Evolutionary conservation across 495 filamentous ascomycete species (phyloP), one percentile per base, ranked within the genome.

Genomic region (Tuber brumale): DNA sequence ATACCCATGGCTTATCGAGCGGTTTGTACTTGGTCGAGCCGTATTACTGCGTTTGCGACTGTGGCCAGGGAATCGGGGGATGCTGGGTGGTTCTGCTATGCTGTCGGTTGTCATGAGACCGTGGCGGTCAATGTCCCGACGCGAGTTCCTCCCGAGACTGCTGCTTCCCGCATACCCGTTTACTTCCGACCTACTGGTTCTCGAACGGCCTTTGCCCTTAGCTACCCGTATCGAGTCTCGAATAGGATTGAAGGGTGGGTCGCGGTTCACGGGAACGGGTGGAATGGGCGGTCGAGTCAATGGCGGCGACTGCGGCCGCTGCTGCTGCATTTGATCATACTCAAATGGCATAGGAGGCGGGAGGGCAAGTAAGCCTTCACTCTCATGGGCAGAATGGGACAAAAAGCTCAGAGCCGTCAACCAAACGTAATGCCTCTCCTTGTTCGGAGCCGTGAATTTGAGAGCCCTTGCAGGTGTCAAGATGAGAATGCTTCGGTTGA

Each of bases 351-450:
- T 81, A 21, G 81, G 89, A 23, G 89, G 87, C 41, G 88, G 84
- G 19, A 87, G 81, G 42, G 88, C 85, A 27, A 94, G 84, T 66
- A 92, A 90, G 41, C 93, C 89, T 0, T 92, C 89, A 46, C 91
- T 90, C 71, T 90, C 88, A 81, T 90, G 91, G 39, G 90, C 87
- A 6, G 94, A 94, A 82, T 97, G 93, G 43, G 93, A 93, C 57
- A 99, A 86, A 87, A 97, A 99, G 1, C 94, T 97, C 21, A 99
- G 87, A 3, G 95, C 93, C 46, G 92, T 97, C 23, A 99, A 86
- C 95, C 95, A 99, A 75, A 97, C 87, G 79, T 96, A 97, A 85
- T 99, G 95, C 27, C 96, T 90, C 76, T 97, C 95, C 43, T 89
- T 85, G 21, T 89, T 91, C 23, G 88, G 85, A 21, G 95, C 93